Evolutionary conservation across 2,329 filamentous ascomycete species (phyloP).

Genomic region (Zarea fungicola): DNA sequence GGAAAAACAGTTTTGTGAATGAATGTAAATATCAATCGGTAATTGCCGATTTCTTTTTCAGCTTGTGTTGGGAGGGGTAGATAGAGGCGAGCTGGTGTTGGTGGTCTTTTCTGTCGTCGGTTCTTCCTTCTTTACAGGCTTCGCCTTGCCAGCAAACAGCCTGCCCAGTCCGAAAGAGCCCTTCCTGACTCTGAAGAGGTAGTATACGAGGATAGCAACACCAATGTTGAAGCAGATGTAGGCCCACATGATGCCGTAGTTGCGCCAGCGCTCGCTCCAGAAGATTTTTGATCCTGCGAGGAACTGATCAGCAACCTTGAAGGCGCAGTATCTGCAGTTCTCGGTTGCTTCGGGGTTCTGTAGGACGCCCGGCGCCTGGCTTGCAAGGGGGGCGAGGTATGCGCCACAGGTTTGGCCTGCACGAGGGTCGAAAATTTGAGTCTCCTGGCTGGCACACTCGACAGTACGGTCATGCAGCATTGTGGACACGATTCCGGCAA

Average conservation of each 20-base stretch:
- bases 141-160: constrained; percentile 6
- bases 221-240: constrained; percentile 61
- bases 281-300: constrained; percentile 41
- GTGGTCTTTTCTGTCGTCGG: constrained; percentile 6
- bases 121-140: too few species aligned
- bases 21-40: not conserved
- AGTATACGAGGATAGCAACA: constrained; percentile 57
- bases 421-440: constrained; percentile 60
- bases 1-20: not conserved
- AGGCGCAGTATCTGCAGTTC: constrained; percentile 63
- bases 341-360: constrained; percentile 52
- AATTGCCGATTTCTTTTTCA: not conserved
- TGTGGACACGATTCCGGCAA: constrained; percentile 62
- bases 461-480: constrained; percentile 53
- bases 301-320: constrained; percentile 57
- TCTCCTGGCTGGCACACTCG: constrained; percentile 50
- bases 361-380: constrained; percentile 49
- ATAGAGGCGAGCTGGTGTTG: not conserved
- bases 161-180: constrained; percentile 2
- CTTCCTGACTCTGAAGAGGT: constrained; percentile 50
- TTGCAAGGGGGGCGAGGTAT: constrained; percentile 57
- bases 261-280: constrained; percentile 57
- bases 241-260: constrained; percentile 65
- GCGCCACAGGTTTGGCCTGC: constrained; percentile 54
- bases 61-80: not conserved